A percentile compares a stretch with the other conserved stretches of the same genome.
Conservation (phyloP, 129 eudicot species). For the Lactuca sativa region DNA sequence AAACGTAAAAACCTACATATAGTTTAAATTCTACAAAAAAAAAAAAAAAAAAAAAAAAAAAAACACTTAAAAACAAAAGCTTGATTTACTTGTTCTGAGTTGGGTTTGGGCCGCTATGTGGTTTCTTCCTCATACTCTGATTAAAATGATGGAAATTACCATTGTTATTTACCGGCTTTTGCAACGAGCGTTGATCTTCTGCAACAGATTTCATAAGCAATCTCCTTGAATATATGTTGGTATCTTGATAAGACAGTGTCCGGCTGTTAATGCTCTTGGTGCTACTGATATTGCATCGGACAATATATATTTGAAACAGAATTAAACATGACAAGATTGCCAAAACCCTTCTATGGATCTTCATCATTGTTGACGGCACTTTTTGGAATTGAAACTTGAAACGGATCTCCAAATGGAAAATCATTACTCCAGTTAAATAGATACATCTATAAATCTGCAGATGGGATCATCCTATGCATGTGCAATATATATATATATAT, state of each 20-base stretch:
- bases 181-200: conserved; percentile 22
- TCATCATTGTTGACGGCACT: conserved; percentile 23
- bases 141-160: conserved; percentile 5
- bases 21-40: conserved; percentile 23
- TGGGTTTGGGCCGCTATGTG: conserved; percentile 43
- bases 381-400: neutral
- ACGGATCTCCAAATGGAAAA: neutral
- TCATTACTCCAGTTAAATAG: neutral
- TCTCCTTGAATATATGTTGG: conserved; percentile 30
- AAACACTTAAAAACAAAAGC: neutral
- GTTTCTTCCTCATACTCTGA: conserved; percentile 33
- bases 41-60: neutral
- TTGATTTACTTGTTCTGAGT: conserved; percentile 34
- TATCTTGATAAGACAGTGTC: conserved; percentile 16
- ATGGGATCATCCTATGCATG: neutral
- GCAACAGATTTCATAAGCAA: conserved; percentile 14
- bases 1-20: neutral
- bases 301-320: conserved; percentile 21
- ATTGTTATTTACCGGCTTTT: conserved; percentile 7
- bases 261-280: conserved; percentile 12
- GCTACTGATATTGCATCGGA: conserved; percentile 4
- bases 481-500: neutral
- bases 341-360: conserved; percentile 26
- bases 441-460: neutral
- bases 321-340: conserved; percentile 29